Base-by-base conservation (phyloP, 306 rosid species). In the Lathyrus oleraceus region DNA sequence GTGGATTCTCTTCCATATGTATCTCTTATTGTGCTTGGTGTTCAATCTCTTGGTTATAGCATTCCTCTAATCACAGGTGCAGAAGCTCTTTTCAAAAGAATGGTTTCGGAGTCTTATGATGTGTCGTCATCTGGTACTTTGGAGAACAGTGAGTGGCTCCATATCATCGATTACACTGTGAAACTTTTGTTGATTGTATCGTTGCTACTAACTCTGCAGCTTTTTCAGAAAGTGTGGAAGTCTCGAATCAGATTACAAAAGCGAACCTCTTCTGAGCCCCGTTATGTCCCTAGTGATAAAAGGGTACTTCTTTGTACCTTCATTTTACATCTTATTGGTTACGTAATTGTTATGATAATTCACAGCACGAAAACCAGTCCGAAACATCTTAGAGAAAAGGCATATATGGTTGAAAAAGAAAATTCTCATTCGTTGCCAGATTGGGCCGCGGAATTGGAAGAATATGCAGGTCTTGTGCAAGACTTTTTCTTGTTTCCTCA, bases 171-270 rank as follows among this genome's bases (percentile, higher is more conserved):
- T 76, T 88, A 87, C 84, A 61, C 81, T 0, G 91, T 90, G 67
- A 94, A 94, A 81, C 87, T 94, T 74, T 84, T 89, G 36, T 79
- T 90, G 63, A 82, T 94, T 81, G 75, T 81, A 48, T 77, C 97
- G 2, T 75, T 90, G 66, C 81, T 90, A 11, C 77, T 94, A 69
- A 90, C 97, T 45, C 76, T 94, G 48, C 82, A 97, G 75, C 90
- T 94, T 25, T 88, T 83, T 63, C 98, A 94, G 70, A 94, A 94
- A 84, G 97, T 87, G 49, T 94, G 96, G 97, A 94, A 88, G 78
- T 84, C 92, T 44, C 92, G 97, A 10, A 67, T 76, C 80, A 90
- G 89, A 78, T 81, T 88, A 76, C 86, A 83, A 16, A 72, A 80
- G 0, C 92, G 82, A 16, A 35, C 86, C 54, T 79, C 96, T 72